Evolutionary conservation across 2,329 filamentous ascomycete species (phyloP).

Genomic region (Pseudogymnoascus sp.): DNA sequence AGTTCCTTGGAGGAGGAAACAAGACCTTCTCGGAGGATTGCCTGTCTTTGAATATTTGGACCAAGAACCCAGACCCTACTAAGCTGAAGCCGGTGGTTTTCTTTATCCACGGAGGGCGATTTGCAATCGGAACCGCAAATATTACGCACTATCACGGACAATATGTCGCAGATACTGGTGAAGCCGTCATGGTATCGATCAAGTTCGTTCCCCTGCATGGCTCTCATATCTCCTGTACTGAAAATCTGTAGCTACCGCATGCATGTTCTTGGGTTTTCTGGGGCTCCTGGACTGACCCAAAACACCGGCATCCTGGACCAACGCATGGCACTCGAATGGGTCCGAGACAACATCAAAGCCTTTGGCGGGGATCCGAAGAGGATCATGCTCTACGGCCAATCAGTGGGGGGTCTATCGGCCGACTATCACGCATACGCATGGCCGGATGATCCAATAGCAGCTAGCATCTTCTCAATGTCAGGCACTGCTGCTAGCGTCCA

Average conservation of each 20-base stretch:
- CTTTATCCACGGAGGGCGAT: constrained; percentile 40
- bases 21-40: constrained; percentile 30
- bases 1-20: constrained; percentile 12
- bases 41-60: constrained; percentile 34
- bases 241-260: constrained; percentile 34
- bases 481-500: constrained; percentile 26
- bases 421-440: constrained; percentile 20
- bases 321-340: constrained; percentile 48
- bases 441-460: constrained; percentile 17
- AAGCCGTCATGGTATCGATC: constrained; percentile 39
- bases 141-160: constrained; percentile 36
- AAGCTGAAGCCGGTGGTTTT: constrained; percentile 36
- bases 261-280: constrained; percentile 21
- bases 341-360: constrained; percentile 45
- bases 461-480: constrained; percentile 28
- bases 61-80: constrained; percentile 27
- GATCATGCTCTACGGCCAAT: constrained; percentile 25
- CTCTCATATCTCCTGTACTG: background rate
- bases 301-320: constrained; percentile 49
- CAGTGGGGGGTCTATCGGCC: constrained; percentile 20
- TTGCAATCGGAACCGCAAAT: constrained; percentile 33
- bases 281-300: constrained; percentile 13
- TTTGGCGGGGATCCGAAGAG: constrained; percentile 47
- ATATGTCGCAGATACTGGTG: constrained; percentile 35
- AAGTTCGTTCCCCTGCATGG: constrained; percentile 32